Evolutionary conservation across 306 rosid species (phyloP), one percentile per base, ranked within the genome.

Genomic region (Fagus crenata): DNA sequence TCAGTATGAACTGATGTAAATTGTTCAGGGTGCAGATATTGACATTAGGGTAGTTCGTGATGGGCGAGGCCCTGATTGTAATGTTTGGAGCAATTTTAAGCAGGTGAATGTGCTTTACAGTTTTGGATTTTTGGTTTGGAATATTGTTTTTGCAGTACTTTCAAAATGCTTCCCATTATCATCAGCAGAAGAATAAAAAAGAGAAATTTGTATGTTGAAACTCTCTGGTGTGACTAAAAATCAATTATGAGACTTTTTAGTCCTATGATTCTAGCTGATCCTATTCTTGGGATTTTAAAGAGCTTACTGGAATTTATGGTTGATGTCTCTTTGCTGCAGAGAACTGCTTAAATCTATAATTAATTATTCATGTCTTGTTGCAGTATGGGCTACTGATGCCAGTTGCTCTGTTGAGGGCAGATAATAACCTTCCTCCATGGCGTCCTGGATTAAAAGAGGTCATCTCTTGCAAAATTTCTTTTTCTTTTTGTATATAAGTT

Each of bases 381-480:
- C 89, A 95, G 98, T 95, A 95, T 61, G 98, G 90, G 77, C 82
- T 95, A 83, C 92, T 88, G 22, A 81, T 74, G 86, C 98, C 98
- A 17, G 41, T 95, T 79, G 93, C 81, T 58, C 87, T 95, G 80
- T 73, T 95, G 81, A 95, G 98, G 75, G 97, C 98, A 15, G 98
- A 95, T 82, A 95, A 92, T 85, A 95, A 92, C 83, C 95, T 87
- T 79, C 98, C 98, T 75, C 96, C 98, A 36, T 95, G 98, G 98
- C 97, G 97, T 83, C 65, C 92, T 42, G 95, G 90, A 77, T 80
- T 92, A 72, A 89, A 89, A 80, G 98, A 95, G 97, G 98, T 95
- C 79, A 72, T 35, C 68, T 54, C 40, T 22, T 41, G 40, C 5
- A 49, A 61, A 43, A 6, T 11, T 42, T 2, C 51, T 22, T 78